phyloP scores from a whole-genome alignment of 2,329 filamentous ascomycete genomes.

The Byssoonygena ceratinophila region DNA sequence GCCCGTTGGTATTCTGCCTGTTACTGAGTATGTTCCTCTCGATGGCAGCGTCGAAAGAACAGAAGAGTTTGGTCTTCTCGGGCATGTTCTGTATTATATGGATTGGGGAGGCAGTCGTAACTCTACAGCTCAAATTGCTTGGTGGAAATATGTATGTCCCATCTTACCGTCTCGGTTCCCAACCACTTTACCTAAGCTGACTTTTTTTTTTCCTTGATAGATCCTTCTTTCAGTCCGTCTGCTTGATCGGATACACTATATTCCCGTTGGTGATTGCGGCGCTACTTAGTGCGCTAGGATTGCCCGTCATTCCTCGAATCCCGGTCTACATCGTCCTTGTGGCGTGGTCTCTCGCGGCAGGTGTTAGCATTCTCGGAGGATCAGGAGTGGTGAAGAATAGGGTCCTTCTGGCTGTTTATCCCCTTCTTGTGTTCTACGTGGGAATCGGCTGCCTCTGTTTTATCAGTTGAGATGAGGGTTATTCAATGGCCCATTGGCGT shows the following conservation, averaged over 20 bases:
- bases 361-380: conserved; percentile 88
- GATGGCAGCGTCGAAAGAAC: conserved; percentile 63
- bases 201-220: conserved; percentile 38
- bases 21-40: conserved; percentile 79
- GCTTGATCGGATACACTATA: conserved; percentile 95
- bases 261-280: conserved; percentile 93
- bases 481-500: not conserved
- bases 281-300: conserved; percentile 68
- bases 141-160: conserved; percentile 86
- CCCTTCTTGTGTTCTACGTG: conserved; percentile 88
- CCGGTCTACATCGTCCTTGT: conserved; percentile 84
- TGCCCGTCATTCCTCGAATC: conserved; percentile 72
- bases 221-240: conserved; percentile 94
- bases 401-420: conserved; percentile 87
- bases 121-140: conserved; percentile 91
- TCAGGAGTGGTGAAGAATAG: conserved; percentile 93
- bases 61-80: conserved; percentile 83
- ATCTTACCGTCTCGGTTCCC: not conserved
- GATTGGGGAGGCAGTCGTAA: conserved; percentile 93
- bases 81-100: conserved; percentile 95
- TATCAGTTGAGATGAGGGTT: conserved; percentile 58
- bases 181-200: conserved; percentile 12
- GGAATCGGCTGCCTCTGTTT: conserved; percentile 91
- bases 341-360: conserved; percentile 86
- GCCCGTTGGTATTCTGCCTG: conserved; percentile 86